phyloP scores from a whole-genome alignment of 345 rosid genomes.

The Combretum micranthum region DNA sequence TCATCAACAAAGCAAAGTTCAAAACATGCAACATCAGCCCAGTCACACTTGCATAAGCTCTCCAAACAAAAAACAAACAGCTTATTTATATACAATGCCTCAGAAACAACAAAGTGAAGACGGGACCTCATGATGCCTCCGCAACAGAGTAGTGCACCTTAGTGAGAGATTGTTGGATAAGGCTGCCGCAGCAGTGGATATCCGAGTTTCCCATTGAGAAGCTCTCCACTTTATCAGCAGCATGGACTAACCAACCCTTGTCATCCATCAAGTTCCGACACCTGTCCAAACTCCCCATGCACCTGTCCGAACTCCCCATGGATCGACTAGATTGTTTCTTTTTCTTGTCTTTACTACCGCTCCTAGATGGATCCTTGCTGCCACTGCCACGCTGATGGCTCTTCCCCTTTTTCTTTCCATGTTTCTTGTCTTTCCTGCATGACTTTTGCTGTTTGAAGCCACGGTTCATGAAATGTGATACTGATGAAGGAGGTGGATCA shows the following conservation, averaged over 20 bases:
- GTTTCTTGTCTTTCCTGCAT: constrained; percentile 59
- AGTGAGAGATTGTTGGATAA: constrained; percentile 34
- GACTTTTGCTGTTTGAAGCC: constrained; percentile 43
- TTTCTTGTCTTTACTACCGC: constrained; percentile 34
- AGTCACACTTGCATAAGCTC: too few relatives aligned
- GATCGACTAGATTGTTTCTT: constrained; percentile 55
- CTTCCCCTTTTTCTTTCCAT: constrained; percentile 62
- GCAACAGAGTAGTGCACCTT: constrained; percentile 44
- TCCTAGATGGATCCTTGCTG: constrained; percentile 21
- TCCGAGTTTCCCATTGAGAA: constrained; percentile 38
- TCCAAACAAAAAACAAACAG: neutral
- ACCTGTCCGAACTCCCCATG: constrained; percentile 19
- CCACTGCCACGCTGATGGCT: constrained; percentile 37
- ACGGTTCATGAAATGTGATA: constrained; percentile 49
- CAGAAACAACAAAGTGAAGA: neutral
- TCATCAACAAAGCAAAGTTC: too few relatives aligned
- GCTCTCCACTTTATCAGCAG: constrained; percentile 15
- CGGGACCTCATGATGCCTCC: constrained; percentile 38
- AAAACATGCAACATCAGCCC: too few relatives aligned
- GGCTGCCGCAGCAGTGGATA: constrained; percentile 50
- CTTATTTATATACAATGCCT: constrained; percentile 11
- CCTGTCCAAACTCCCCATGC: constrained; percentile 19
- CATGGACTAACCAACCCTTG: constrained; percentile 12
- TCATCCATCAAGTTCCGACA: constrained; percentile 18
- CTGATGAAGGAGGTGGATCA: constrained; percentile 74